phyloP scores from a whole-genome alignment of 495 filamentous ascomycete species.

The Aspergillus egyptiacus region DNA sequence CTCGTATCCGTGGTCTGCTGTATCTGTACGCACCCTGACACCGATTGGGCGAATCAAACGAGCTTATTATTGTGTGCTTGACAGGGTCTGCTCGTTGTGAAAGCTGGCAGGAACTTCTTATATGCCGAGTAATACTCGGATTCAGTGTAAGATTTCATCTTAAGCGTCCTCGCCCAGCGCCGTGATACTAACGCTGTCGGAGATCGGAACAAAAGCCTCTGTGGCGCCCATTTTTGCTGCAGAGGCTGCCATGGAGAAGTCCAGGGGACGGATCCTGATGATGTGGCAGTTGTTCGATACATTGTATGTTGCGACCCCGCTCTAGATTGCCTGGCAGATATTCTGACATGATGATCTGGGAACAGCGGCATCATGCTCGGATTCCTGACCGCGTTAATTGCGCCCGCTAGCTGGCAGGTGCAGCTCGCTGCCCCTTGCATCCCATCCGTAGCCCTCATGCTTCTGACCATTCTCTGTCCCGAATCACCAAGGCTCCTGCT shows the following conservation, averaged over 20 bases:
- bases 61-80: no score
- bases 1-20: background rate
- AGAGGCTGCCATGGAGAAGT: background rate
- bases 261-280: background rate
- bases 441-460: background rate
- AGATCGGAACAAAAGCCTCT: background rate
- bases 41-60: no score
- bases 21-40: background rate
- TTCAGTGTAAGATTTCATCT: background rate
- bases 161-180: background rate
- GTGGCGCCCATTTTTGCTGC: background rate
- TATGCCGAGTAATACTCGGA: background rate
- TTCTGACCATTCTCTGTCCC: background rate
- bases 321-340: no score
- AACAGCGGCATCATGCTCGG: background rate
- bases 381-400: background rate
- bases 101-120: background rate
- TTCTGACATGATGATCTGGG: no score
- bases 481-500: background rate
- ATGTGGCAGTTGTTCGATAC: background rate
- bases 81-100: background rate
- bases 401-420: background rate
- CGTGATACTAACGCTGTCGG: background rate
- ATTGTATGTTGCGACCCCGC: background rate
- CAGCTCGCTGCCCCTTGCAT: background rate